Percentiles rank a stretch among this genome's conserved stretches.
These are phyloP conservation scores for Echinosophora koreensis DNA, from an alignment of 306 rosid species.

Conservation along the genomic window DNA sequence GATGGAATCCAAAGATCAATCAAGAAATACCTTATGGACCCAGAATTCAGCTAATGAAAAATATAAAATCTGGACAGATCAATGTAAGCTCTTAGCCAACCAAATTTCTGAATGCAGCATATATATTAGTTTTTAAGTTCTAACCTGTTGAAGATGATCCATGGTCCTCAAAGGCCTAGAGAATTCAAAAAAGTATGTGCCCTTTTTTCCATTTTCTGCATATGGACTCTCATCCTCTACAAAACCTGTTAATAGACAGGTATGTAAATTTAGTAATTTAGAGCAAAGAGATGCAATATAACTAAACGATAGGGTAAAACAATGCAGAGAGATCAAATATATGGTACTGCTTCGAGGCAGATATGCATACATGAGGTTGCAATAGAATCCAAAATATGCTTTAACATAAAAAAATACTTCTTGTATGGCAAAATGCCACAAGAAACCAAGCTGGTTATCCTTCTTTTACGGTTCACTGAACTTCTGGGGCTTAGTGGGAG, in stretches of 20 bases:
- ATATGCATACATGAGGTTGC: not conserved
- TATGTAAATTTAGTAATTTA: slow-evolving; percentile 26
- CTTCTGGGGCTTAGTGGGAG: slow-evolving; percentile 42
- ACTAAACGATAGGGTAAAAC: slow-evolving; percentile 6
- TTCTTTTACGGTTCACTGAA: slow-evolving; percentile 32
- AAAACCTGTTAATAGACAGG: slow-evolving; percentile 65
- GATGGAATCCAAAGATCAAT: slow-evolving; percentile 23
- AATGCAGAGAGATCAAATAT: slow-evolving; percentile 36
- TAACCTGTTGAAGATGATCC: slow-evolving; percentile 97
- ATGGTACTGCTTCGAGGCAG: slow-evolving; percentile 17
- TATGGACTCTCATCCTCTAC: slow-evolving; percentile 87
- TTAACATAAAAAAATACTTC: slow-evolving; percentile 19
- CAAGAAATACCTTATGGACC: slow-evolving; percentile 28
- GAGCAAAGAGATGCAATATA: slow-evolving; percentile 28
- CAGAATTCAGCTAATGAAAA: slow-evolving; percentile 27
- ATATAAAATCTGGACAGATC: slow-evolving; percentile 13
- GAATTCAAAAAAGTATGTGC: slow-evolving; percentile 87
- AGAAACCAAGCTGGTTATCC: slow-evolving; percentile 22
- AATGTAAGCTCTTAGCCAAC: slow-evolving; percentile 30
- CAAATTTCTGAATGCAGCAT: slow-evolving; percentile 41
- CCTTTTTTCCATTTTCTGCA: slow-evolving; percentile 73
- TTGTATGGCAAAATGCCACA: slow-evolving; percentile 1
- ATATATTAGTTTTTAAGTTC: slow-evolving; percentile 52
- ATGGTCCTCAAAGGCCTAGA: slow-evolving; percentile 95
- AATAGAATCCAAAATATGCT: slow-evolving; percentile 40